A percentile compares a stretch with the other conserved stretches of the same genome.
Conservation (phyloP, 768 basidiomycete species). For the Kwoniella dendrophila region DNA sequence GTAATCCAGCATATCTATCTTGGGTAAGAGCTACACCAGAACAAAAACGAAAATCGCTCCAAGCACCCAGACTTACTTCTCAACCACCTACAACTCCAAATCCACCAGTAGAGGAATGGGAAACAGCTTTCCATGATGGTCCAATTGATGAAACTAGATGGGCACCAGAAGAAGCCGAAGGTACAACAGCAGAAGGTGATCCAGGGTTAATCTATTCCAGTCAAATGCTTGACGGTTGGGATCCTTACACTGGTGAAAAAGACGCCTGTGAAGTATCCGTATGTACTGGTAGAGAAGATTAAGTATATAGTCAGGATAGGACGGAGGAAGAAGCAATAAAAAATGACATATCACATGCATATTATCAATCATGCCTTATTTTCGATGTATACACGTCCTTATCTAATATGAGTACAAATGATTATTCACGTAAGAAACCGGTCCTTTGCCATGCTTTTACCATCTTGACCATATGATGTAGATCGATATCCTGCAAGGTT, state of each 20-base stretch:
- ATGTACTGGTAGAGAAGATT: slow-evolving; percentile 40
- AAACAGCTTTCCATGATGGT: slow-evolving; percentile 46
- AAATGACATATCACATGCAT: neutral
- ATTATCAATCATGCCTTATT: neutral
- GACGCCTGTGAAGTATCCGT: slow-evolving; percentile 53
- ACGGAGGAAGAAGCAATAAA: neutral
- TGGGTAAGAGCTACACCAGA: slow-evolving; percentile 49
- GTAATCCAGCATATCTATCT: slow-evolving; percentile 54
- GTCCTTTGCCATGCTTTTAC: slow-evolving; percentile 58
- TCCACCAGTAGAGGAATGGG: slow-evolving; percentile 40
- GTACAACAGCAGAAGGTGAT: slow-evolving; percentile 42
- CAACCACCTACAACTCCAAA: slow-evolving; percentile 44
- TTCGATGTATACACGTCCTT: neutral
- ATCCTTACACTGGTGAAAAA: slow-evolving; percentile 53
- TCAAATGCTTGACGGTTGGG: slow-evolving; percentile 51
- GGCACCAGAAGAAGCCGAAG: slow-evolving; percentile 49
- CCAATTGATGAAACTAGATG: slow-evolving; percentile 50
- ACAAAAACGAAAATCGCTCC: slow-evolving; percentile 38
- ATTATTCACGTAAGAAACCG: slow-evolving; percentile 50
- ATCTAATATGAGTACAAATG: neutral
- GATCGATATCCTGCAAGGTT: slow-evolving; percentile 44
- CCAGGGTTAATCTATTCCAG: slow-evolving; percentile 46
- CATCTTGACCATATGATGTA: slow-evolving; percentile 58
- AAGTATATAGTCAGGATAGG: neutral
- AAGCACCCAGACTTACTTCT: slow-evolving; percentile 20